Evolutionary conservation across 2,329 filamentous ascomycete species (phyloP).

Genomic region (Colletotrichum lini): DNA sequence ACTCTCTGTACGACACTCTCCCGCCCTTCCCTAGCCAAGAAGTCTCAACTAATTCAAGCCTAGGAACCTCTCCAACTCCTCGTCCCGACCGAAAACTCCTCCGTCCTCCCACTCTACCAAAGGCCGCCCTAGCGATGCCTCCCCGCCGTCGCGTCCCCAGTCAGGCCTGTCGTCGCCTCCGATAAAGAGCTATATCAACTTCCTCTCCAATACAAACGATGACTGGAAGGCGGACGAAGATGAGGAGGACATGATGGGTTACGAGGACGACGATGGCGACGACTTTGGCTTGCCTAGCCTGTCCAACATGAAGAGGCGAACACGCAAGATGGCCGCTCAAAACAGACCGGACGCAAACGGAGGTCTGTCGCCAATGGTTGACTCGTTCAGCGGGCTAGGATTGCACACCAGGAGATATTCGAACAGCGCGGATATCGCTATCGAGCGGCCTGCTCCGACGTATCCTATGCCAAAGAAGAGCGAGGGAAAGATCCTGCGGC

Average conservation of each 20-base stretch:
- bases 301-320: slow-evolving; percentile 88
- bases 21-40: not conserved
- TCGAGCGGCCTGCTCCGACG: slow-evolving; percentile 84
- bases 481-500: slow-evolving; percentile 94
- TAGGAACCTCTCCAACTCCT: slow-evolving; percentile 72
- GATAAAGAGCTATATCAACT: slow-evolving; percentile 83
- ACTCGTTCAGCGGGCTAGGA: slow-evolving; percentile 52
- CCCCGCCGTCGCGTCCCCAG: slow-evolving; percentile 68
- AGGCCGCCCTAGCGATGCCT: slow-evolving; percentile 67
- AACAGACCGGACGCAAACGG: slow-evolving; percentile 51
- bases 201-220: slow-evolving; percentile 85
- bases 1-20: slow-evolving; percentile 76
- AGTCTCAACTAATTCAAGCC: slow-evolving; percentile 34
- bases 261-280: slow-evolving; percentile 89
- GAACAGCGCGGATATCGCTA: slow-evolving; percentile 93
- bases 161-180: slow-evolving; percentile 73
- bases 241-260: slow-evolving; percentile 83
- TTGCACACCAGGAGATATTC: slow-evolving; percentile 73
- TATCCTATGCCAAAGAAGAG: slow-evolving; percentile 92
- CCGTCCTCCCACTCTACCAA: slow-evolving; percentile 72
- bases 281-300: slow-evolving; percentile 96
- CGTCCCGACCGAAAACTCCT: slow-evolving; percentile 82
- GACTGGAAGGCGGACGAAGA: slow-evolving; percentile 84
- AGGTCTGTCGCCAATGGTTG: slow-evolving; percentile 54
- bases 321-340: slow-evolving; percentile 65